Conservation (phyloP, 495 filamentous ascomycete genomes). For the Talaromyces stipitatus region DNA sequence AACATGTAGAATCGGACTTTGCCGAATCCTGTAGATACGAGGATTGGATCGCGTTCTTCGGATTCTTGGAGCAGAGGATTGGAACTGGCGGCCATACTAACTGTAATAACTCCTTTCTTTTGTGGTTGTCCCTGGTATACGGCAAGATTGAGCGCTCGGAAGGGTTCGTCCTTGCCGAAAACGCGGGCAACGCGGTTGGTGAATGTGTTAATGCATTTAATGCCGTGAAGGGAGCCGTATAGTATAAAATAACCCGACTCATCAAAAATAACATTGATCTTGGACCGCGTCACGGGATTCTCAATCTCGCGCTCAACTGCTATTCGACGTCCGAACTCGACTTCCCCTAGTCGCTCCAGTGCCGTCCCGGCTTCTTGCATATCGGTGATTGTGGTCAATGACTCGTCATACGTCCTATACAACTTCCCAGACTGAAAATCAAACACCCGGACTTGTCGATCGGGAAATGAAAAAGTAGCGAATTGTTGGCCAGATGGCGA, state of each 20-base stretch:
- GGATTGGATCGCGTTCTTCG: conserved; percentile 83
- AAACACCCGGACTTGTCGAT: conserved; percentile 86
- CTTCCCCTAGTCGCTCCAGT: conserved; percentile 66
- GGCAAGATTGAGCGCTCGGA: conserved; percentile 72
- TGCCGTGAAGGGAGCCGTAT: conserved; percentile 84
- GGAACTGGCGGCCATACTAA: conserved; percentile 93
- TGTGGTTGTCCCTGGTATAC: conserved; percentile 95
- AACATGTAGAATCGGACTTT: conserved; percentile 98
- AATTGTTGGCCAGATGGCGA: conserved; percentile 81
- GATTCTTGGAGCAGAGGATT: conserved; percentile 94
- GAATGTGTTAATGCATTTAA: conserved; percentile 90
- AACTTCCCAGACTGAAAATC: conserved; percentile 86
- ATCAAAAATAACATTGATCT: conserved; percentile 85
- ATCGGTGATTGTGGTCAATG: conserved; percentile 71
- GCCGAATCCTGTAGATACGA: conserved; percentile 72
- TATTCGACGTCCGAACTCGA: conserved; percentile 87
- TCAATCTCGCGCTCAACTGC: conserved; percentile 85
- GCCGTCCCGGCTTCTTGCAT: conserved; percentile 92
- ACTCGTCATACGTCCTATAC: conserved; percentile 90
- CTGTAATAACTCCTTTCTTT: conserved; percentile 82
- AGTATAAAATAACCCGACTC: conserved; percentile 93
- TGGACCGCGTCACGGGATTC: conserved; percentile 53
- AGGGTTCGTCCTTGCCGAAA: conserved; percentile 81
- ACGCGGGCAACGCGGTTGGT: conserved; percentile 85
- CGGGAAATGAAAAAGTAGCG: conserved; percentile 85